Base-by-base conservation (phyloP, 1,284 basidiomycete species). In the Dichomitus squalens region DNA sequence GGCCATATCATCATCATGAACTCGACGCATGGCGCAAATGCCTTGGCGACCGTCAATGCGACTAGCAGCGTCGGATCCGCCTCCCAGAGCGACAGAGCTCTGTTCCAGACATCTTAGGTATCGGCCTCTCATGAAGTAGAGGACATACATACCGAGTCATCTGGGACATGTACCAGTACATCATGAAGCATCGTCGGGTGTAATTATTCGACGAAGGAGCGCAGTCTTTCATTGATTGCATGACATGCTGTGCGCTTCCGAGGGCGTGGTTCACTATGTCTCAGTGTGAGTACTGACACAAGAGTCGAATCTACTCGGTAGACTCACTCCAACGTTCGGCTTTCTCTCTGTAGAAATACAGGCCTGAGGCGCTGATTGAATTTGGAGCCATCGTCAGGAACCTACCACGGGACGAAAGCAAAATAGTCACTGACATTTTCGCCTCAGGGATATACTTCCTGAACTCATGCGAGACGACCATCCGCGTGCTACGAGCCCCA, bases 141-240 rank as follows among this genome's bases (percentile, higher is more conserved):
- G 27, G 12, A 31, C 14, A 34, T 9, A 70, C 72, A 48, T 60
- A 86, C 87, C 86, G 78, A 58, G 75, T 77, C 47, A 88, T 79
- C 67, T 90, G 87, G n/a, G 81, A 80, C 85, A 89, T 87, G 65
- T 89, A 88, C 88, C 87, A 90, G 69, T 87, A 88, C 31, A 85
- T 77, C 66, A 86, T 87, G 70, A 87, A 86, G 51, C 55, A 52
- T 6, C 87, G 88, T 48, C 87, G 73, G 20, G 52, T 41, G 49
- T 51, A 57, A 33, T 60, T 54, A n/a, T 41, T 50, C n/a, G 53
- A 40, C 8, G 44, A 47, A 6, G 25, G n/a, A 23, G 16, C 21
- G 12, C 25, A 16, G 14, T 25, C 41, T 25, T 44, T 44, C 25
- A 44, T 27, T 14, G 16, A n/a, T 44, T 44, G 41, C 23, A 44